Conservation (phyloP, 371 early-diverging fungal genomes). For the Syncephalastrum sp. region DNA sequence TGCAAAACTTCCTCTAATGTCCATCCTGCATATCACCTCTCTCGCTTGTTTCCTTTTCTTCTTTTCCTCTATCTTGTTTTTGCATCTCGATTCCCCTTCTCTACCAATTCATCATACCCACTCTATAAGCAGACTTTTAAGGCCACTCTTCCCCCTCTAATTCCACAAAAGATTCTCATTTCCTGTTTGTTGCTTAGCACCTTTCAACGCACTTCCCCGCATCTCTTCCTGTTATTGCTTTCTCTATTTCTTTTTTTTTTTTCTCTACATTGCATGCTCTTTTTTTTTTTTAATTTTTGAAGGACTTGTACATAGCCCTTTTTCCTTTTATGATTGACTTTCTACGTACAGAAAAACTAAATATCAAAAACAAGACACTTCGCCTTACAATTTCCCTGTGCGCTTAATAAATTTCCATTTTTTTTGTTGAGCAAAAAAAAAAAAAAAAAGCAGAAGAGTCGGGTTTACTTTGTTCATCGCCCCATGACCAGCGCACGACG, state of each 20-base stretch:
- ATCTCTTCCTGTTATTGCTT: slow-evolving; percentile 3
- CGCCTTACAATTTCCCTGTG: not conserved
- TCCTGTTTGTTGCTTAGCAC: too few species aligned
- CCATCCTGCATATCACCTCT: slow-evolving; percentile 1
- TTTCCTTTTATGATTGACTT: slow-evolving; percentile 5
- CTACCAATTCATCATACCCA: slow-evolving; percentile 3
- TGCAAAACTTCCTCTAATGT: slow-evolving; percentile 20
- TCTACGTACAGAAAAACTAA: slow-evolving; percentile 7
- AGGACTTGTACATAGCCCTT: slow-evolving; percentile 7
- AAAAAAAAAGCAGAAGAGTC: not conserved
- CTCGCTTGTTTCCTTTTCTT: not conserved
- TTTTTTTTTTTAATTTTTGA: slow-evolving; percentile 12
- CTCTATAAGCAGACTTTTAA: slow-evolving; percentile 1
- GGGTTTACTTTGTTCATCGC: slow-evolving; percentile 5
- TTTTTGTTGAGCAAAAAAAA: slow-evolving; percentile 1
- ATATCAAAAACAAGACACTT: slow-evolving; percentile 4
- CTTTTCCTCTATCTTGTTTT: slow-evolving; percentile 2
- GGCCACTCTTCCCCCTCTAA: not conserved
- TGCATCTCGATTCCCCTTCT: not conserved
- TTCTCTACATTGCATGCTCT: slow-evolving; percentile 12
- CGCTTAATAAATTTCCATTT: slow-evolving; percentile 6
- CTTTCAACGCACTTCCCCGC: slow-evolving; percentile 1
- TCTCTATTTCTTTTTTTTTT: slow-evolving; percentile 5
- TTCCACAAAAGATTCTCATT: slow-evolving; percentile 1
- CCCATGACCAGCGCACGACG: too few species aligned